These are phyloP conservation scores for Aspergillus fructus DNA, from an alignment of 2,329 filamentous ascomycete species.

Conservation along the genomic window DNA sequence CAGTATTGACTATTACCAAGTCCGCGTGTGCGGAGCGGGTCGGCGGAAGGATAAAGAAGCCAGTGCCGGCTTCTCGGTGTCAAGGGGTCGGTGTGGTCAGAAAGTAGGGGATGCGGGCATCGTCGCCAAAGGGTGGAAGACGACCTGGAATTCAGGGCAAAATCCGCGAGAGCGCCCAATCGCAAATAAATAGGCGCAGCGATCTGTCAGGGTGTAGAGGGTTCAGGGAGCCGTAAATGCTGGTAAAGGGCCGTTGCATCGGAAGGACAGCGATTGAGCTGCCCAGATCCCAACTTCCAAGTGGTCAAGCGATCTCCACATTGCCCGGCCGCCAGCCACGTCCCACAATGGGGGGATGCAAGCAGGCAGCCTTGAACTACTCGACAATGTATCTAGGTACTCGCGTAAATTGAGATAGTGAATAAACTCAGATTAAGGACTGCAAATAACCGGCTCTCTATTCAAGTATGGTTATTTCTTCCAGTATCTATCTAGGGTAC, in stretches of 20 bases:
- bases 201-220: background rate
- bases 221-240: background rate
- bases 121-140: conserved; percentile 14
- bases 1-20: conserved; percentile 13
- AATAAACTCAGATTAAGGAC: background rate
- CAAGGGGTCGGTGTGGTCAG: conserved; percentile 17
- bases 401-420: background rate
- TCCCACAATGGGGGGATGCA: conserved; percentile 1
- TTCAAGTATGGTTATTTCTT: background rate
- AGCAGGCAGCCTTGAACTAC: background rate
- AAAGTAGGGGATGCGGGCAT: conserved; percentile 24
- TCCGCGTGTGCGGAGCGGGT: conserved; percentile 14
- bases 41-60: background rate
- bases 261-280: conserved; percentile 1
- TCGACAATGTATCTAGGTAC: background rate
- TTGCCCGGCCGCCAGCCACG: conserved; percentile 16
- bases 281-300: background rate
- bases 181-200: background rate
- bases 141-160: background rate
- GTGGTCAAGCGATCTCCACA: conserved; percentile 5
- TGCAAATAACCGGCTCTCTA: background rate
- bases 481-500: background rate
- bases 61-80: conserved; percentile 9
- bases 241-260: background rate
- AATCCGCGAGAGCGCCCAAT: background rate